Base-by-base conservation (phyloP, 169 alveolate genomes). In the Ichthyophthirius multifiliis region DNA sequence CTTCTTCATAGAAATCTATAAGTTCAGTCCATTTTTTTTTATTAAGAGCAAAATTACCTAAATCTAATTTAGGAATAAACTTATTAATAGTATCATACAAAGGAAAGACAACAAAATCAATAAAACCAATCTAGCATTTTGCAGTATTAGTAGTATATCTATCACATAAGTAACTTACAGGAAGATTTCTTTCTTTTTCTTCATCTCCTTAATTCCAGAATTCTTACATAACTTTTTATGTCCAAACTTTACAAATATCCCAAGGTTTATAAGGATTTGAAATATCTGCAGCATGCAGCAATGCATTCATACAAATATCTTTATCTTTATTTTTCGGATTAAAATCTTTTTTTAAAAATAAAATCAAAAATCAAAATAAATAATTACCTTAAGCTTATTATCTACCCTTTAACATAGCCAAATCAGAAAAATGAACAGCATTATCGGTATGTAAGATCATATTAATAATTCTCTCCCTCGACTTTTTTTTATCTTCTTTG, bases 391-490 rank as follows among this genome's bases (percentile, higher is more conserved):
- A 4, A 13, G 82, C 43, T 10, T 75, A 48, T 15, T 71, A 74
- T 80, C 86, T 45, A 27, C 82, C 86, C 27, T 80, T 80, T 34
- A 80, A 43, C 41, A 71, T 80, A 34, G 65, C 73, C 18, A 43
- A 71, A 41, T 80, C 86, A 20, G 75, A 43, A 43, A 43, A 43
- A 79, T 89, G 93, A 71, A 76, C 1, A 30, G 67, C 46, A 85
- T 81, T 89, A 75, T 89, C 93, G 23, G 93, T 89, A 39, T 78
- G 65, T 45, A 89, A 62, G 15, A 89, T 84, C 86, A 86, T 82
- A 30, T 37, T 32, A 5, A 89, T 83, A 71, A 83, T 76, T 82
- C 82, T 64, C 75, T 89, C 84, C 83, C 93, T 76, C 27, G 85
- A 82, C 39, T 74, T 46, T 74, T 82, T 81, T 37, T 63, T 74